phyloP scores from a whole-genome alignment of 805 yeast genomes.

The Zygosaccharomyces pseudorouxii region DNA sequence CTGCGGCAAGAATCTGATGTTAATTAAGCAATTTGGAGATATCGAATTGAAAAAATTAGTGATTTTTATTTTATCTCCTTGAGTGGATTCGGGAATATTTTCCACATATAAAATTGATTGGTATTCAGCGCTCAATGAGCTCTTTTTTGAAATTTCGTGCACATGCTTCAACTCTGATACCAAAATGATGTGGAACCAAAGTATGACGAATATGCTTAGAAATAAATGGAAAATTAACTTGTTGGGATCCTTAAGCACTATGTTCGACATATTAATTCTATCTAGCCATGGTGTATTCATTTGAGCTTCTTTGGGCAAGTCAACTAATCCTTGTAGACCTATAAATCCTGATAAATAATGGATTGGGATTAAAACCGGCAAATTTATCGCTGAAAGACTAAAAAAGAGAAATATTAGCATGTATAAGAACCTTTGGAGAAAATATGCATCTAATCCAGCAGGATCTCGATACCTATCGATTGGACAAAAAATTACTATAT shows the following conservation, averaged over 20 bases:
- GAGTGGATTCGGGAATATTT: slow-evolving; percentile 39
- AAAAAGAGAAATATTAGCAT: slow-evolving; percentile 49
- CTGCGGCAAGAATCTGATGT: slow-evolving; percentile 54
- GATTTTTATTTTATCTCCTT: slow-evolving; percentile 21
- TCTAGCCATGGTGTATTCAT: slow-evolving; percentile 41
- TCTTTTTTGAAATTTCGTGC: slow-evolving; percentile 42
- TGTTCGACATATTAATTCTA: slow-evolving; percentile 63
- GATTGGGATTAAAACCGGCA: slow-evolving; percentile 61
- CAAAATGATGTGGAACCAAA: slow-evolving; percentile 53
- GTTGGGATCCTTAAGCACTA: slow-evolving; percentile 47
- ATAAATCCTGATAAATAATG: slow-evolving; percentile 41
- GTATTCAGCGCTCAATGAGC: slow-evolving; percentile 29
- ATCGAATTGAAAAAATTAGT: slow-evolving; percentile 25
- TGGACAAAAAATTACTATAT: slow-evolving; percentile 39
- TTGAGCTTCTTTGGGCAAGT: slow-evolving; percentile 2
- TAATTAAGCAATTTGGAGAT: slow-evolving; percentile 51
- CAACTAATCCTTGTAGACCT: slow-evolving; percentile 2
- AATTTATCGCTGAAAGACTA: slow-evolving; percentile 48
- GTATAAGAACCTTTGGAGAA: slow-evolving; percentile 58
- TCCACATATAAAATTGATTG: slow-evolving; percentile 40
- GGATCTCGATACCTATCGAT: slow-evolving; percentile 40
- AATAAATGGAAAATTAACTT: slow-evolving; percentile 60
- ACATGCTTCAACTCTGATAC: slow-evolving; percentile 47
- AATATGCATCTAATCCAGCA: slow-evolving; percentile 68
- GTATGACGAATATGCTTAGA: slow-evolving; percentile 50